These are phyloP conservation scores for Asterionellopsis glacialis DNA, from an alignment of 108 stramenopile genomes.

Conservation along the genomic window DNA sequence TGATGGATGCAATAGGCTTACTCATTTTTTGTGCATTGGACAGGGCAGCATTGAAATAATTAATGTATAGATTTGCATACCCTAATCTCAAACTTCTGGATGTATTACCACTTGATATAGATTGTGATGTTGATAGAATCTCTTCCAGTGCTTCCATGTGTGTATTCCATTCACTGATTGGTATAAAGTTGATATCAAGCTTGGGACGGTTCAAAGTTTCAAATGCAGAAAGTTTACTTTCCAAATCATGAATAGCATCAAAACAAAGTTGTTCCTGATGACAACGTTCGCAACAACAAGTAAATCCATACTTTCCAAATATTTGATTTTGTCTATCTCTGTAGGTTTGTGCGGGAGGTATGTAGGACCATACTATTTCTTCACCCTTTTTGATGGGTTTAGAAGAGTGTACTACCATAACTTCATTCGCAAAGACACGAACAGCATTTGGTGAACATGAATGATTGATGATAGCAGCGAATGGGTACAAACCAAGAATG, in stretches of 20 bases:
- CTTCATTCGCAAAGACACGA: constrained; percentile 50
- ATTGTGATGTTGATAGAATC: background rate
- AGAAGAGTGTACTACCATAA: constrained; percentile 70
- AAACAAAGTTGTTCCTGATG: constrained; percentile 16
- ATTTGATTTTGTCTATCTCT: constrained; percentile 32
- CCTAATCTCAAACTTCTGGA: constrained; percentile 30
- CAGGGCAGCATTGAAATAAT: constrained; percentile 50
- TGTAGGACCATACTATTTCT: constrained; percentile 77
- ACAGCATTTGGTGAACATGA: constrained; percentile 72
- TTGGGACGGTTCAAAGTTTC: background rate
- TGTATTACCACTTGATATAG: constrained; percentile 37
- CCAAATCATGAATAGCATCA: background rate
- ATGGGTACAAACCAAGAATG: constrained; percentile 68
- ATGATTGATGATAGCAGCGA: constrained; percentile 84
- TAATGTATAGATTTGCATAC: constrained; percentile 44
- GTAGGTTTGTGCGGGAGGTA: constrained; percentile 52
- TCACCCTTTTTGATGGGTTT: constrained; percentile 36
- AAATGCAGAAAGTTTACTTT: background rate
- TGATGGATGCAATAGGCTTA: constrained; percentile 8
- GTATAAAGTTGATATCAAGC: too few species aligned
- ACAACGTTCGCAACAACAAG: constrained; percentile 58
- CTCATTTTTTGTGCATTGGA: background rate
- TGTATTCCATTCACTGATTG: background rate
- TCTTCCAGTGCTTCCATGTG: constrained; percentile 21
- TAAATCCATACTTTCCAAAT: constrained; percentile 45